Base-by-base conservation (phyloP, 495 filamentous ascomycete species). In the Neurospora cerealis region DNA sequence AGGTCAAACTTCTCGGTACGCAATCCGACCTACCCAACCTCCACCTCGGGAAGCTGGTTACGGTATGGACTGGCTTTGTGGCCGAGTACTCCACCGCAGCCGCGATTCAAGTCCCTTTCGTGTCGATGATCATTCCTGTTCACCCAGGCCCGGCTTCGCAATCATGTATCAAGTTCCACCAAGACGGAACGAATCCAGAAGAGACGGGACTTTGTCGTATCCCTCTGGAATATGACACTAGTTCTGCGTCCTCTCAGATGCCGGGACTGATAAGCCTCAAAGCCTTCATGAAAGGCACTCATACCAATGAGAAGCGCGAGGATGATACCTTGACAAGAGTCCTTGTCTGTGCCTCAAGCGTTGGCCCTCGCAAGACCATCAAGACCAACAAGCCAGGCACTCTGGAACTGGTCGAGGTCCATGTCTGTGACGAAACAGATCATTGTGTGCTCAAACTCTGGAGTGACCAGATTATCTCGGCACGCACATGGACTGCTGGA, bases 361-460 rank as follows among this genome's bases (percentile, higher is more conserved):
- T 89, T 71, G 88, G 87, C 0, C 82, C 82, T 13, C 83, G 81
- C 72, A 87, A 86, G 79, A 81, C 78, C 79, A 82, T 90, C 69
- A 83, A 81, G 3, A 84, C 82, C 60, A 88, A 86, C 71, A 81
- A 77, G 1, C 79, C 78, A 37, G 72, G 72, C 5, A 74, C 77
- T 5, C 77, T 82, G 1, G 82, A 88, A 48, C 80, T 87, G 41
- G 79, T 87, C 36, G 86, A 88, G 69, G 79, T 91, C 11, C 77
- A 81, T 21, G 77, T 92, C 13, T 89, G 90, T 73, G 90, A 92
- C 76, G 86, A 91, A 74, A 91, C 88, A 3, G 82, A 79, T 5
- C 84, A 86, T 70, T 85, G 85, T 28, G 80, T 81, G 1, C 78
- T 91, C 5, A 87, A 83, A 15, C 77, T 92, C 0, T 91, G 87